Conservation (phyloP, 441 rosid species). For the Arabidopsis lyrata region DNA sequence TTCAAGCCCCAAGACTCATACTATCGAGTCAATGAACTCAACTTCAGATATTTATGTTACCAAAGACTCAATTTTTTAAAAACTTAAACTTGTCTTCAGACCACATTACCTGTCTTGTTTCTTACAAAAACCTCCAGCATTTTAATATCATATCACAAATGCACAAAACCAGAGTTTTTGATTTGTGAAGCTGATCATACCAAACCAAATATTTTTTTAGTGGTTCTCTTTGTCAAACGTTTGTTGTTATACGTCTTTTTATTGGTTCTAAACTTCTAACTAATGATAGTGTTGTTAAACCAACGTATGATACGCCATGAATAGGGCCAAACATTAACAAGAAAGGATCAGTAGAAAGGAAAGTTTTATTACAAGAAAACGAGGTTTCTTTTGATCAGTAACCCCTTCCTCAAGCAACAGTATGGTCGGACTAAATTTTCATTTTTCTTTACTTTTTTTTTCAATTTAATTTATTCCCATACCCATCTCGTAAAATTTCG, state of each 20-base stretch:
- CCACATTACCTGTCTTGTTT: too few relatives aligned
- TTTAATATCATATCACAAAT: too few relatives aligned
- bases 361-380: not conserved
- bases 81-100: not conserved
- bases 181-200: too few relatives aligned
- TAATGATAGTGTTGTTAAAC: too few relatives aligned
- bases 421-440: not conserved
- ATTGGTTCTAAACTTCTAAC: too few relatives aligned
- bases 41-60: not conserved
- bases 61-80: not conserved
- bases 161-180: not conserved
- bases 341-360: not conserved
- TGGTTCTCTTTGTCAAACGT: too few relatives aligned
- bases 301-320: not conserved
- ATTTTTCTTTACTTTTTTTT: not conserved
- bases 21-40: not conserved
- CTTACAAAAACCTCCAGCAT: too few relatives aligned
- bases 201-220: too few relatives aligned
- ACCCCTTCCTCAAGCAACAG: constrained; percentile 31
- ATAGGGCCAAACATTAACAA: not conserved
- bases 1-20: not conserved
- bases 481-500: not conserved
- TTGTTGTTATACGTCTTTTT: too few relatives aligned
- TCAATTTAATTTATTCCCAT: too few relatives aligned
- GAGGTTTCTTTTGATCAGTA: too few relatives aligned